phyloP scores from a whole-genome alignment of 768 basidiomycete species.

The Termitomyces sp. region DNA sequence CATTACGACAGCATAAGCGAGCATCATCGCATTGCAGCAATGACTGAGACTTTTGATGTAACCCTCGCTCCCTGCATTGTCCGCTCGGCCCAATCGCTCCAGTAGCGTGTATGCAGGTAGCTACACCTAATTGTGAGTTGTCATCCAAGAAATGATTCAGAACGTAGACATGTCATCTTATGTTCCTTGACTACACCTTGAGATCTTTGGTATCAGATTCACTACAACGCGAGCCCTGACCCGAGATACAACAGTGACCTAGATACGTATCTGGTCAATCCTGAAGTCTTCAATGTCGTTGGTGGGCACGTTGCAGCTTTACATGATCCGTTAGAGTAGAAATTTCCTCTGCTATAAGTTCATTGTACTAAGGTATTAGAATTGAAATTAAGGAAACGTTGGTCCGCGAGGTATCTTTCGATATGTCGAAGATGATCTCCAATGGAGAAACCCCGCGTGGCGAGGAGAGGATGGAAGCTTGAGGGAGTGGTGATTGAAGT shows the following conservation, averaged over 20 bases:
- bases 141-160: slow-evolving; percentile 47
- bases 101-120: slow-evolving; percentile 42
- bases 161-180: slow-evolving; percentile 27
- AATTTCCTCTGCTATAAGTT: neutral
- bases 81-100: slow-evolving; percentile 67
- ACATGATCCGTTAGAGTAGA: slow-evolving; percentile 21
- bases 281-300: slow-evolving; percentile 45
- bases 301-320: slow-evolving; percentile 45
- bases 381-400: slow-evolving; percentile 51
- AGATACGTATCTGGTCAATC: slow-evolving; percentile 50
- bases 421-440: slow-evolving; percentile 29
- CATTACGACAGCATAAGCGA: slow-evolving; percentile 61
- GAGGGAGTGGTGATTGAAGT: slow-evolving; percentile 41
- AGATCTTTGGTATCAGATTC: slow-evolving; percentile 34
- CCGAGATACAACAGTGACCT: slow-evolving; percentile 38
- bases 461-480: slow-evolving; percentile 48
- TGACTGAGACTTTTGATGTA: slow-evolving; percentile 67
- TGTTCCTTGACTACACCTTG: neutral
- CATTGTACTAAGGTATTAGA: slow-evolving; percentile 38
- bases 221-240: slow-evolving; percentile 48
- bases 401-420: slow-evolving; percentile 18
- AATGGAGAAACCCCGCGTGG: slow-evolving; percentile 55
- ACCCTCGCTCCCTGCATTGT: slow-evolving; percentile 66
- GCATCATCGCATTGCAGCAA: slow-evolving; percentile 47
- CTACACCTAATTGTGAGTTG: no score